Evolutionary conservation across 495 filamentous ascomycete species (phyloP), one percentile per base, ranked within the genome.

Genomic region (Aspergillus leporis): DNA sequence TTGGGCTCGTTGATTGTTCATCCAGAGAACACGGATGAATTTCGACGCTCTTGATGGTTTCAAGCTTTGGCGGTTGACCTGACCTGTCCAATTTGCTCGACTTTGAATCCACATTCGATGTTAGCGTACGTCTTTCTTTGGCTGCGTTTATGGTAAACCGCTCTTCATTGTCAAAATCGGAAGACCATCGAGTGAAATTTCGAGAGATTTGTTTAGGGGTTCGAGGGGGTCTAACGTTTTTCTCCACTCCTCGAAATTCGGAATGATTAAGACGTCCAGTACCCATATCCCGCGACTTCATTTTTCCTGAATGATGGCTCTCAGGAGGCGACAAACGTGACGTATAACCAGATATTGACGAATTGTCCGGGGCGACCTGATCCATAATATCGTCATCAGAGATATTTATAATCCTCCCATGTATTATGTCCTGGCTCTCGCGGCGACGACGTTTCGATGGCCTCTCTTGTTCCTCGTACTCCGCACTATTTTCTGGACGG

Each of bases 401-500:
- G 22, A 63, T 46, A 47, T 22, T 58, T 19, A 45, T 56, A 18
- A 50, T 36, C 9, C 34, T 30, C 28, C 43, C 36, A 22, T 36
- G 8, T 19, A 32, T 14, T 18, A 48, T 47, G 31, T 58, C 55
- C 7, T 31, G 38, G 18, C 51, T 60, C 30, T 67, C 62, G 5
- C 69, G 65, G 16, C 74, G 74, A 23, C 46, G 70, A 23, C 71
- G 71, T 54, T 78, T 78, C 6, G 23, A 55, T 12, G 71, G 66
- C 34, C 74, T 67, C 30, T 54, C 59, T 0, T 60, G 65, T 7
- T 64, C 59, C 30, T 69, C 65, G 8, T 64, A 53, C 3, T 59
- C 61, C 23, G 61, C 30, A 8, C 48, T 25, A 30, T 66, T 51
- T 4, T 55, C 61, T 25, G 66, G 28, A 8, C 47, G 53, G 7